These are phyloP conservation scores for Podosphaera xanthii DNA, from an alignment of 2,329 filamentous ascomycete species.

Conservation along the genomic window DNA sequence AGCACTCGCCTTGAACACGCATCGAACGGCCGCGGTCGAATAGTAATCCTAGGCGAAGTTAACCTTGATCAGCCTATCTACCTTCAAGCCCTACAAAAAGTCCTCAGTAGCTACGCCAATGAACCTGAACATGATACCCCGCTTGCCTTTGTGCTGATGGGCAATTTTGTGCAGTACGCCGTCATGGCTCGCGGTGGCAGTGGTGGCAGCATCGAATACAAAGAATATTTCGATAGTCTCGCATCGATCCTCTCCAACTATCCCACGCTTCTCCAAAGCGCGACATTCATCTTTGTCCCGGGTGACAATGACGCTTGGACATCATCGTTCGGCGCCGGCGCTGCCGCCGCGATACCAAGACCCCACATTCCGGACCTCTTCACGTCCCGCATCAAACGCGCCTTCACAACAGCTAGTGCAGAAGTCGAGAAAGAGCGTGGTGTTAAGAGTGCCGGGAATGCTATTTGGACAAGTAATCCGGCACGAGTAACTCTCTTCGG, in stretches of 20 bases:
- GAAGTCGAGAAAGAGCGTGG: conserved; percentile 32
- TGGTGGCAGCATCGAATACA: conserved; percentile 80
- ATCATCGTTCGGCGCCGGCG: conserved; percentile 59
- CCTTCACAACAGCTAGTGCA: conserved; percentile 55
- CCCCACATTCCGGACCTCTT: conserved; percentile 68
- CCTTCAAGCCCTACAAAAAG: conserved; percentile 56
- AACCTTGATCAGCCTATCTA: conserved; percentile 70
- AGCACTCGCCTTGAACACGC: conserved; percentile 6
- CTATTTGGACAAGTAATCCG: conserved; percentile 77
- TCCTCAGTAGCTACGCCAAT: conserved; percentile 51
- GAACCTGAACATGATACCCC: conserved; percentile 43
- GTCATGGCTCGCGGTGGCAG: conserved; percentile 45
- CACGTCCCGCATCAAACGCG: conserved; percentile 63
- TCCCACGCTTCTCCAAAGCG: conserved; percentile 51
- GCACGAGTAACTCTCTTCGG: conserved; percentile 66
- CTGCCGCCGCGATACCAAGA: conserved; percentile 44
- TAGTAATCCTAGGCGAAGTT: conserved; percentile 67
- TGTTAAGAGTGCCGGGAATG: conserved; percentile 38
- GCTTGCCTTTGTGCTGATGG: conserved; percentile 59
- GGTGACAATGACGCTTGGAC: conserved; percentile 97
- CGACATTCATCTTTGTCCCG: conserved; percentile 79
- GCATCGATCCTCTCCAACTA: conserved; percentile 68
- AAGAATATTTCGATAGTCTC: conserved; percentile 81
- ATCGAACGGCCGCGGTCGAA: conserved; percentile 23
- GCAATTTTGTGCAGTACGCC: conserved; percentile 53